Evolutionary conservation across 768 basidiomycete genomes (phyloP).

Genomic region (Chiua virens): DNA sequence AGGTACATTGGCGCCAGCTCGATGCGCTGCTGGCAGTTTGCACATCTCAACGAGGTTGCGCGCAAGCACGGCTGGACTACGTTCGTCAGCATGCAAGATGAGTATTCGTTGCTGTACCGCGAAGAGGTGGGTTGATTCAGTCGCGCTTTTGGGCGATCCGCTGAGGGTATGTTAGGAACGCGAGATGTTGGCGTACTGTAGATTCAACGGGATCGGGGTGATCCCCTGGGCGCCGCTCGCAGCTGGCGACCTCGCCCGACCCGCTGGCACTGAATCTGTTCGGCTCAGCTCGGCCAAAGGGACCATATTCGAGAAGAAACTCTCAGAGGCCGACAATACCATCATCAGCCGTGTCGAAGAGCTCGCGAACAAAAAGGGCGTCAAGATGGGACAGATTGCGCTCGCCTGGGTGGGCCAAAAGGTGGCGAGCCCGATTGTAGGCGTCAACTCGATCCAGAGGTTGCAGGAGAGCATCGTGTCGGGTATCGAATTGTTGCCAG

Average conservation of each 20-base stretch:
- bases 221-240: conserved; percentile 53
- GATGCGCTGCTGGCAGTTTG: conserved; percentile 48
- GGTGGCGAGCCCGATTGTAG: conserved; percentile 47
- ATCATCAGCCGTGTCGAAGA: conserved; percentile 43
- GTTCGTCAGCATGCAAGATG: conserved; percentile 58
- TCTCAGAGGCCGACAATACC: conserved; percentile 29
- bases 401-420: conserved; percentile 43
- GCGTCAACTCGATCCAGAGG: conserved; percentile 35
- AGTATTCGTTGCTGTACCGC: conserved; percentile 54
- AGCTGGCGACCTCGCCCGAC: conserved; percentile 40
- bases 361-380: conserved; percentile 38
- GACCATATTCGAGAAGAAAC: conserved; percentile 22
- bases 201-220: conserved; percentile 49
- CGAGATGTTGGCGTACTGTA: conserved; percentile 46
- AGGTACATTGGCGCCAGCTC: conserved; percentile 51
- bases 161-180: conserved; percentile 34
- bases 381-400: conserved; percentile 47
- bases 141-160: neutral
- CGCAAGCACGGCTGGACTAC: conserved; percentile 47
- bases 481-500: conserved; percentile 22
- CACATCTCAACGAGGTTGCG: conserved; percentile 46
- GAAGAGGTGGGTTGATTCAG: conserved; percentile 38
- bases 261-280: conserved; percentile 26
- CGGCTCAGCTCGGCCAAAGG: conserved; percentile 18
- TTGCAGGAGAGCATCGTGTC: conserved; percentile 32